A percentile compares a stretch with the other conserved stretches of the same genome.
phyloP scores from a whole-genome alignment of 1,139 yeast genomes.

The Hyphopichia khmerensis region DNA sequence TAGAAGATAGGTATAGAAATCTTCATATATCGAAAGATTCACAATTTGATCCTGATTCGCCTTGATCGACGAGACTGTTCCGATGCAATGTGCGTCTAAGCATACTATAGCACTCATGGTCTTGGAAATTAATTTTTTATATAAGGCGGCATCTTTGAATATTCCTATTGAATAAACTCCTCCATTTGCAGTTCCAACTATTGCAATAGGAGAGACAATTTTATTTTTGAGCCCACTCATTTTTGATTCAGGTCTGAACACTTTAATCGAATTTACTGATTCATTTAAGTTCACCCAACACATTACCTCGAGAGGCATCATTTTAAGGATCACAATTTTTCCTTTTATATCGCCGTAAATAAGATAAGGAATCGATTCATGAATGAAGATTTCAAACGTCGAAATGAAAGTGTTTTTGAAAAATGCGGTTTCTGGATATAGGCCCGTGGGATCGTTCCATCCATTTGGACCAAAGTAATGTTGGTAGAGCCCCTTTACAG shows the following conservation, averaged over 20 bases:
- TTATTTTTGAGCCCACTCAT: background rate
- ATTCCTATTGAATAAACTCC: constrained; percentile 22
- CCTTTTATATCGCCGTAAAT: background rate
- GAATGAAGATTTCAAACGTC: background rate
- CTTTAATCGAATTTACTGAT: background rate
- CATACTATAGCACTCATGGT: background rate
- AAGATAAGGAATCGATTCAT: background rate
- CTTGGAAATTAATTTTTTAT: background rate
- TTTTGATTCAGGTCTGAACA: background rate
- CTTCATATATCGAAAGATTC: no score
- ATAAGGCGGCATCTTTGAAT: background rate
- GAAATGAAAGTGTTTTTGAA: background rate
- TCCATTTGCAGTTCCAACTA: constrained; percentile 39
- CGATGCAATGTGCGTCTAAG: no score
- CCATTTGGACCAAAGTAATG: background rate
- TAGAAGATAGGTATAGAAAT: no score
- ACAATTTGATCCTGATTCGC: no score
- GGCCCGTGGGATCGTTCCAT: background rate
- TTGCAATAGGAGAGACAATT: constrained; percentile 8
- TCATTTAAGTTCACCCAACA: background rate
- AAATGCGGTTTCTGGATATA: background rate
- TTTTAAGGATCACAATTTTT: no score
- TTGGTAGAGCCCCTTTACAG: background rate
- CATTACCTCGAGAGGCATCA: no score
- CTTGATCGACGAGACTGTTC: no score